Percentiles rank a stretch among this genome's conserved stretches.
phyloP scores from a whole-genome alignment of 2,329 filamentous ascomycete genomes.

The Scleromitrula shiraiana region DNA sequence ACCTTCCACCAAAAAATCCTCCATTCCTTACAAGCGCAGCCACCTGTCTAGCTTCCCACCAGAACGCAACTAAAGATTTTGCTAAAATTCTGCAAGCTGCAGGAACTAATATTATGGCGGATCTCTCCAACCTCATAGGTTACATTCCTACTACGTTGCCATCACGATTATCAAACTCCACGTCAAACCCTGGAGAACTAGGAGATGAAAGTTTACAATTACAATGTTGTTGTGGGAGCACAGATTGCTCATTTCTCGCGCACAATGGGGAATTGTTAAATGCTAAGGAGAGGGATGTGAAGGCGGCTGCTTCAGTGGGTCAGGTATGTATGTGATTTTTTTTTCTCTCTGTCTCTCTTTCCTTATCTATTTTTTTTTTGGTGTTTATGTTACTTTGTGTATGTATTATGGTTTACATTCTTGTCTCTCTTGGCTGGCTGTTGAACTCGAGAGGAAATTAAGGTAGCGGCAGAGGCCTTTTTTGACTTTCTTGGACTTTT shows the following conservation, averaged over 20 bases:
- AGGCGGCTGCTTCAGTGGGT: conserved; percentile 77
- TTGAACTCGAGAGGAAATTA: conserved; percentile 2
- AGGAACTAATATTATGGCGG: background rate
- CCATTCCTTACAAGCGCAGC: too few relatives aligned
- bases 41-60: background rate
- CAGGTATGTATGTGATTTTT: conserved; percentile 59
- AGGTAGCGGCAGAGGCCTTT: conserved; percentile 1
- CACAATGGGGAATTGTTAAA: conserved; percentile 74
- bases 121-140: conserved; percentile 4
- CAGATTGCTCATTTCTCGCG: conserved; percentile 70
- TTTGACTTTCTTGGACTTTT: too few relatives aligned
- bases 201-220: background rate
- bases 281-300: conserved; percentile 79
- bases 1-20: too few relatives aligned
- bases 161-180: too few relatives aligned
- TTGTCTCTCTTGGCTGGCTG: background rate
- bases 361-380: conserved; percentile 18
- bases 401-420: conserved; percentile 9
- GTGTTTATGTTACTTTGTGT: conserved; percentile 13
- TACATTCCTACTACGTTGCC: too few relatives aligned
- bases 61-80: too few relatives aligned
- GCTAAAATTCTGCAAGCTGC: background rate
- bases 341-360: conserved; percentile 4
- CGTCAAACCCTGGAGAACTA: conserved; percentile 14
- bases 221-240: conserved; percentile 79